Percentiles rank a stretch among this genome's conserved stretches.
These are phyloP conservation scores for Komagataella kurtzmanii DNA, from an alignment of 805 yeast species.

Conservation along the genomic window DNA sequence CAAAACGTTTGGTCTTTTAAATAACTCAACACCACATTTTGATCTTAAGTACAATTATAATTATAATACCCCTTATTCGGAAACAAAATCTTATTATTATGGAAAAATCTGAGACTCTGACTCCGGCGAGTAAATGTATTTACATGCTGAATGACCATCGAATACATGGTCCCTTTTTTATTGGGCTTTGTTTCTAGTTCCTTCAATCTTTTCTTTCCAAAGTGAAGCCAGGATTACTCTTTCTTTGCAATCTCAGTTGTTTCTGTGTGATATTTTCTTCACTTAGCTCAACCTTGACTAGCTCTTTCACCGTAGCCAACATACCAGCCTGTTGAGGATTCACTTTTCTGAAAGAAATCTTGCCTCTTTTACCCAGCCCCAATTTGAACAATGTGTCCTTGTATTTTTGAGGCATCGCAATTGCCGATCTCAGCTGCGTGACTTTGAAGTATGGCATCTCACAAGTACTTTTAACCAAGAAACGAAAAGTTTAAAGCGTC, in stretches of 20 bases:
- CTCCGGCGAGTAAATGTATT: not conserved
- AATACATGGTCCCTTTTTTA: not conserved
- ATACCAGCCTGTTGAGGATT: constrained; percentile 78
- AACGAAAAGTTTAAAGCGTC: not conserved
- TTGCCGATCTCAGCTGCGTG: constrained; percentile 68
- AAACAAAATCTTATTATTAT: too few relatives aligned
- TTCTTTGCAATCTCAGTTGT: constrained; percentile 42
- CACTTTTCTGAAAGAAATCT: constrained; percentile 57
- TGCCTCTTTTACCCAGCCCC: constrained; percentile 68
- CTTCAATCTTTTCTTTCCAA: constrained; percentile 20
- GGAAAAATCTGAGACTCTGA: not conserved
- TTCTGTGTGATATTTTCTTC: constrained; percentile 34
- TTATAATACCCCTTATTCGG: not conserved
- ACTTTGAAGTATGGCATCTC: constrained; percentile 32
- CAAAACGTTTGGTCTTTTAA: constrained; percentile 6
- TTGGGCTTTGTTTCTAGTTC: not conserved
- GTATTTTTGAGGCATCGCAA: constrained; percentile 65
- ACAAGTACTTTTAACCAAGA: not conserved
- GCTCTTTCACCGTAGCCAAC: constrained; percentile 71
- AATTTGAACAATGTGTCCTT: constrained; percentile 54
- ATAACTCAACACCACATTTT: not conserved
- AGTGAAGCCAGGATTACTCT: constrained; percentile 50
- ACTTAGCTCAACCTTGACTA: constrained; percentile 69
- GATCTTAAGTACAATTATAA: not conserved
- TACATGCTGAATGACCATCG: not conserved